Evolutionary conservation across 2,329 filamentous ascomycete genomes (phyloP).

Genomic region (Alternaria sp.): DNA sequence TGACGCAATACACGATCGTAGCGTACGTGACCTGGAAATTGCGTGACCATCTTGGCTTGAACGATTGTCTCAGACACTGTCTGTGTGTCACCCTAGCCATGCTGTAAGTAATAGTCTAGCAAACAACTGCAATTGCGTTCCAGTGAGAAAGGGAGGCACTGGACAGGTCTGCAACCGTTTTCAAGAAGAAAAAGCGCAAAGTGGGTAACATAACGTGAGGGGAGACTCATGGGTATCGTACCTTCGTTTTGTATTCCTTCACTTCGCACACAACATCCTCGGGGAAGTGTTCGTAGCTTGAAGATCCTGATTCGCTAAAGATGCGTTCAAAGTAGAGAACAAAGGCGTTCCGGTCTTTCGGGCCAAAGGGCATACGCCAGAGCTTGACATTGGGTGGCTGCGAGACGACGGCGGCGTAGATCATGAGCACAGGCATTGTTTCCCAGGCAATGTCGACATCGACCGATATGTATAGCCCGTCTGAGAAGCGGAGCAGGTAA

Average conservation of each 20-base stretch:
- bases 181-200: not conserved
- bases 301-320: not conserved
- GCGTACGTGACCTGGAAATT: slow-evolving; percentile 34
- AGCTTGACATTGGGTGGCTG: slow-evolving; percentile 29
- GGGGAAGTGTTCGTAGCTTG: not conserved
- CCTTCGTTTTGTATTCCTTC: slow-evolving; percentile 3
- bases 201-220: not conserved
- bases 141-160: not conserved
- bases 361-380: slow-evolving; percentile 9
- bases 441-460: slow-evolving; percentile 12
- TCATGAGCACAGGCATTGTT: slow-evolving; percentile 5
- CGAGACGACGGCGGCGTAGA: slow-evolving; percentile 31
- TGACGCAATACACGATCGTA: slow-evolving; percentile 42
- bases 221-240: slow-evolving; percentile 11
- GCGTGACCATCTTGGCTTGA: slow-evolving; percentile 17
- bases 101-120: not conserved
- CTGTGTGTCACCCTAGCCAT: not conserved
- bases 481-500: slow-evolving; percentile 32
- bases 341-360: slow-evolving; percentile 31
- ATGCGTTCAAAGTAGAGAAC: slow-evolving; percentile 11
- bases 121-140: not conserved
- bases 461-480: slow-evolving; percentile 22
- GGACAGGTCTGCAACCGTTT: not conserved
- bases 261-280: slow-evolving; percentile 18
- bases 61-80: slow-evolving; percentile 19